These are phyloP conservation scores for Rhizopogon roseolus DNA, from an alignment of 768 basidiomycete species.

Conservation along the genomic window DNA sequence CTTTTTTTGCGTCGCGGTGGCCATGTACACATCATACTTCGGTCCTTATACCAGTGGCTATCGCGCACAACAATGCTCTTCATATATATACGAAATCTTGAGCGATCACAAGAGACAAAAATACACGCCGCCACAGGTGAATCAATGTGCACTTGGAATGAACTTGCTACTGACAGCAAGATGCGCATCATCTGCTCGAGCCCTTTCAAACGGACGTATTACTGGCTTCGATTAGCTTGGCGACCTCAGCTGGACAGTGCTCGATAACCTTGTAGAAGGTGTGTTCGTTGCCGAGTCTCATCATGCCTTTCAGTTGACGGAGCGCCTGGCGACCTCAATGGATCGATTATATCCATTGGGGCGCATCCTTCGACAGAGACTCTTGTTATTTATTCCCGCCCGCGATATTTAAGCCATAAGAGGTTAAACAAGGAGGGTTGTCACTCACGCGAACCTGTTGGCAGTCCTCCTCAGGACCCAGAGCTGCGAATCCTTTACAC, in stretches of 20 bases:
- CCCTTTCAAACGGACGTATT: slow-evolving; percentile 48
- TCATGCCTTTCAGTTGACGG: slow-evolving; percentile 34
- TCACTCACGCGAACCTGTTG: background rate
- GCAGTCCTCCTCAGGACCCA: background rate
- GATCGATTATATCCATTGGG: slow-evolving; percentile 43
- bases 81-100: slow-evolving; percentile 40
- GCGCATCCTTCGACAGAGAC: slow-evolving; percentile 47
- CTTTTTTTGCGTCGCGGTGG: slow-evolving; percentile 26
- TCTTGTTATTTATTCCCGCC: slow-evolving; percentile 43
- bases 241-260: slow-evolving; percentile 29
- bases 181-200: slow-evolving; percentile 41
- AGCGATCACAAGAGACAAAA: slow-evolving; percentile 28
- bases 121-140: slow-evolving; percentile 1
- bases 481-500: background rate
- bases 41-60: slow-evolving; percentile 54
- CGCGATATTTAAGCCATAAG: background rate
- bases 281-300: slow-evolving; percentile 10
- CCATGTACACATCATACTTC: slow-evolving; percentile 32
- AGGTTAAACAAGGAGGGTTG: background rate
- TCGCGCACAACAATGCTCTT: slow-evolving; percentile 48
- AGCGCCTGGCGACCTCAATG: slow-evolving; percentile 36
- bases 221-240: slow-evolving; percentile 30
- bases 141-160: slow-evolving; percentile 44
- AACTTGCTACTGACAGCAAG: slow-evolving; percentile 44
- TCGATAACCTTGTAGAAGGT: slow-evolving; percentile 43